Conservation (phyloP, 1,284 basidiomycete genomes). For the Irpex lacteus region DNA sequence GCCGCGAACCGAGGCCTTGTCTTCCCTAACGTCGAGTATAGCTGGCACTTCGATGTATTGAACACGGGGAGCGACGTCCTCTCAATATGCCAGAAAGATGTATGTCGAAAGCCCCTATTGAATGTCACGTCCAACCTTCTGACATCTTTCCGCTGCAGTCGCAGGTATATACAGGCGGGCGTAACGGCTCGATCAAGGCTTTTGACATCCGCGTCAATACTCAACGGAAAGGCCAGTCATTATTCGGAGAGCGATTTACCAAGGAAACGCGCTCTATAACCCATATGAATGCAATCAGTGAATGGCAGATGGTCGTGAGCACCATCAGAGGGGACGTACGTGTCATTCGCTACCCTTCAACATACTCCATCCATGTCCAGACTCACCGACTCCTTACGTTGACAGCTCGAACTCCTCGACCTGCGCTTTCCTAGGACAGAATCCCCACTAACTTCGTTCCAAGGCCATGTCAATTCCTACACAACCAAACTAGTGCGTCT, state of each 20-base stretch:
- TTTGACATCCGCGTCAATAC: slow-evolving; percentile 52
- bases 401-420: slow-evolving; percentile 64
- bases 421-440: slow-evolving; percentile 47
- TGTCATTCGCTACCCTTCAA: slow-evolving; percentile 6
- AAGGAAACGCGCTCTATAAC: slow-evolving; percentile 42
- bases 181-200: slow-evolving; percentile 55
- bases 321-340: slow-evolving; percentile 61
- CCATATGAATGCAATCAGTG: slow-evolving; percentile 46
- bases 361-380: background rate
- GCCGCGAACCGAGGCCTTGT: slow-evolving; percentile 36
- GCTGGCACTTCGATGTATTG: slow-evolving; percentile 31
- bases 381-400: background rate
- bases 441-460: slow-evolving; percentile 45
- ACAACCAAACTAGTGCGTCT: slow-evolving; percentile 44
- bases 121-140: background rate
- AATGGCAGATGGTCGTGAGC: slow-evolving; percentile 53
- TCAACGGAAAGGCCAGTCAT: slow-evolving; percentile 29
- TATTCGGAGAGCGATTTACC: slow-evolving; percentile 39
- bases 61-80: slow-evolving; percentile 62
- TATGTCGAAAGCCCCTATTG: slow-evolving; percentile 24
- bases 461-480: slow-evolving; percentile 56
- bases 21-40: slow-evolving; percentile 46
- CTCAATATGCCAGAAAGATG: slow-evolving; percentile 47
- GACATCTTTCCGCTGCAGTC: slow-evolving; percentile 2
- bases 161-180: slow-evolving; percentile 57